Evolutionary conservation across 352 stramenopile species (phyloP).

Genomic region (Salisapilia sapeloensis): DNA sequence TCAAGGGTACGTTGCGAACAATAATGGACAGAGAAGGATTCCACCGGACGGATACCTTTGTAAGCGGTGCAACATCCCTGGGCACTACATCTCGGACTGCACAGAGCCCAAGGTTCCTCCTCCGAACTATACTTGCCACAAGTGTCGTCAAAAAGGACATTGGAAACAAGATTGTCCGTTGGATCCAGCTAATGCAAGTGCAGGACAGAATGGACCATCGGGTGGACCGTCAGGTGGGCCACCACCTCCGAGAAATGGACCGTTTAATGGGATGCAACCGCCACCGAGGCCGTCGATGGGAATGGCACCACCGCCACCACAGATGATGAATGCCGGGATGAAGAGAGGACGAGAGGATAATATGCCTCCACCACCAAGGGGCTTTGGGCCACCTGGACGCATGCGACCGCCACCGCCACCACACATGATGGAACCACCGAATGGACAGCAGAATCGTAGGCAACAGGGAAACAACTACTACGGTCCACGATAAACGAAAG

Average conservation of each 20-base stretch:
- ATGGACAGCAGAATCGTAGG: no score
- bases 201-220: slow-evolving; percentile 1
- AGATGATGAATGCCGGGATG: no score
- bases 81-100: slow-evolving; percentile 79
- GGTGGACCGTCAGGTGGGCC: background rate
- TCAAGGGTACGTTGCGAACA: slow-evolving; percentile 13
- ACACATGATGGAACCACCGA: no score
- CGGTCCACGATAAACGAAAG: no score
- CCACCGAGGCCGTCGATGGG: slow-evolving; percentile 6
- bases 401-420: no score
- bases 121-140: slow-evolving; percentile 71
- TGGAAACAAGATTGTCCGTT: slow-evolving; percentile 81
- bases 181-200: slow-evolving; percentile 15
- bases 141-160: slow-evolving; percentile 75
- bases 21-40: slow-evolving; percentile 16
- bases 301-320: slow-evolving; percentile 4
- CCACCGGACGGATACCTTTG: slow-evolving; percentile 69
- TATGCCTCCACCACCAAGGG: no score
- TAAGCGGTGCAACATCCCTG: slow-evolving; percentile 72
- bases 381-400: no score
- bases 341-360: no score
- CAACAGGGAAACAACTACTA: no score
- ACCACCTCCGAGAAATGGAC: background rate
- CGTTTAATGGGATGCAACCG: slow-evolving; percentile 3
- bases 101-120: slow-evolving; percentile 70